A percentile compares a stretch with the other conserved stretches of the same genome.
Evolutionary conservation across 192 early-diverging fungal genomes (phyloP).

Genomic region (Coemansia sp.): DNA sequence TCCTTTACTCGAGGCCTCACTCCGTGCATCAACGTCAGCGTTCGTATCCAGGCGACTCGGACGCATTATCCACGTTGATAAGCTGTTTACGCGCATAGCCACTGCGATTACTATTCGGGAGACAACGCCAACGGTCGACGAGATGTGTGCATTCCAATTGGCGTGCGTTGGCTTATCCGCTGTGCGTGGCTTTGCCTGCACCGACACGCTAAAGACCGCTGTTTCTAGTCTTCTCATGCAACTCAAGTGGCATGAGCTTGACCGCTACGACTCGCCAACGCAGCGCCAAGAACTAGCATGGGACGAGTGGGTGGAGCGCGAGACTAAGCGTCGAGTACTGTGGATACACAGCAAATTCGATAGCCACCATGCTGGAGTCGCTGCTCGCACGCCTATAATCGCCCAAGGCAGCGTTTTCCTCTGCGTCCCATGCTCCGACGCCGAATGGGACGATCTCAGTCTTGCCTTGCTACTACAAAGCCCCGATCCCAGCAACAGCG

Average conservation of each 20-base stretch:
- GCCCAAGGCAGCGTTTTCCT: constrained; percentile 15
- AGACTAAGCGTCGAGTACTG: constrained; percentile 44
- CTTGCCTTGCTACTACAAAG: constrained; percentile 6
- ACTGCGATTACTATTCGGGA: constrained; percentile 11
- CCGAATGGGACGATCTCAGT: constrained; percentile 42
- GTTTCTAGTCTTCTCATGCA: constrained; percentile 30
- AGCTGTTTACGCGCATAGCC: constrained; percentile 18
- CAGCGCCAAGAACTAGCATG: constrained; percentile 11
- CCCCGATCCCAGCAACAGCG: not conserved
- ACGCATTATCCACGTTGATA: constrained; percentile 9
- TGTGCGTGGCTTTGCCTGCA: constrained; percentile 11
- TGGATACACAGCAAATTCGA: constrained; percentile 35
- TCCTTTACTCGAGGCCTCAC: constrained; percentile 22
- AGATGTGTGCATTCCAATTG: constrained; percentile 35
- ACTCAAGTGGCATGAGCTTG: constrained; percentile 41
- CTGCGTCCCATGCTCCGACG: constrained; percentile 25
- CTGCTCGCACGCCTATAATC: constrained; percentile 18
- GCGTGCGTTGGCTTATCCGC: constrained; percentile 17
- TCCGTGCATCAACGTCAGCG: constrained; percentile 26
- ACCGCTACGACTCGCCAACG: constrained; percentile 10
- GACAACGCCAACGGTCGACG: constrained; percentile 21
- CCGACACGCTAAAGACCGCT: constrained; percentile 24
- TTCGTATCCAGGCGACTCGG: constrained; percentile 17
- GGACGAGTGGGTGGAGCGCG: constrained; percentile 37
- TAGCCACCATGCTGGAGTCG: constrained; percentile 25